Evolutionary conservation across 164 flowering plant species (phyloP).

Genomic region (Liquidambar formosana): DNA sequence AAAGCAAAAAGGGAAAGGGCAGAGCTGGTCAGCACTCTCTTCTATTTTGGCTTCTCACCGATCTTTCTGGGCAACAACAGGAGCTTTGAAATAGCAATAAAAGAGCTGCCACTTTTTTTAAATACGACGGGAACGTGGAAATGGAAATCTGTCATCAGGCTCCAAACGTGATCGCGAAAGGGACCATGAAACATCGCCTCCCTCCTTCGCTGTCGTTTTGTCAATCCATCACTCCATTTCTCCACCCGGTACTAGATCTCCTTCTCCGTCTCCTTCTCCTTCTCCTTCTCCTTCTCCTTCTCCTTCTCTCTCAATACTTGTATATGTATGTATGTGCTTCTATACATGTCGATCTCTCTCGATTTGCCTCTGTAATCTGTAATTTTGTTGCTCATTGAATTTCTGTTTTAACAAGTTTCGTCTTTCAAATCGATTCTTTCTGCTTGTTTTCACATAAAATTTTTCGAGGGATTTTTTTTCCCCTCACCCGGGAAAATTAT

Average conservation of each 20-base stretch:
- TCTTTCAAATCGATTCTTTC: not conserved
- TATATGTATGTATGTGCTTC: not conserved
- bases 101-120: too few relatives aligned
- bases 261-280: not conserved
- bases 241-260: not conserved
- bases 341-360: not conserved
- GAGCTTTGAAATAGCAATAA: not conserved
- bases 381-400: not conserved
- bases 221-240: not conserved
- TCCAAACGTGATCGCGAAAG: not conserved
- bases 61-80: constrained; percentile 33
- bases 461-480: not conserved
- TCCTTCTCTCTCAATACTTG: not conserved
- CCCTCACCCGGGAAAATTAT: not conserved
- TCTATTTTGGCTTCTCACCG: too few relatives aligned
- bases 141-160: not conserved
- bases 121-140: too few relatives aligned
- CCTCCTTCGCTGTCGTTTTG: not conserved
- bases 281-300: not conserved
- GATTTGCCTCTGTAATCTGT: not conserved
- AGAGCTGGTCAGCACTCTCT: constrained; percentile 36
- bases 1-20: not conserved
- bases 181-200: not conserved
- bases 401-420: not conserved
- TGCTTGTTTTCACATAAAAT: constrained; percentile 10